Conservation (phyloP, 2,329 filamentous ascomycete species). For the Microdochium bolleyi region DNA sequence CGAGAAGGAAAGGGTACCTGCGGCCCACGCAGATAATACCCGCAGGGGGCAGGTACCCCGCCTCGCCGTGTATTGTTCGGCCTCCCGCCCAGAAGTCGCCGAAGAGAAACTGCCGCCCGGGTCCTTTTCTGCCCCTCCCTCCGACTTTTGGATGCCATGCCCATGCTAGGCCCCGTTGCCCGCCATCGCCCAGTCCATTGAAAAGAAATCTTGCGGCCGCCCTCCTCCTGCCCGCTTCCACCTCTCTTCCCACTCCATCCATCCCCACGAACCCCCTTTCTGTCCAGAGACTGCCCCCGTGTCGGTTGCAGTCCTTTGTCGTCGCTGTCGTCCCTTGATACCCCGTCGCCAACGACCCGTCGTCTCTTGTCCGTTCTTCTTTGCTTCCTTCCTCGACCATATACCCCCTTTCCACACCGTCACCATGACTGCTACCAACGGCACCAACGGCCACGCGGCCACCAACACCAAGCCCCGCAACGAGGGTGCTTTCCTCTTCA, state of each 20-base stretch:
- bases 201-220: neutral
- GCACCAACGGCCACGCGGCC: conserved; percentile 35
- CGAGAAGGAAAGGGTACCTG: neutral
- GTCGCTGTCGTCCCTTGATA: conserved; percentile 4
- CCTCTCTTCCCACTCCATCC: neutral
- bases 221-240: neutral
- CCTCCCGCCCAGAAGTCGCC: neutral
- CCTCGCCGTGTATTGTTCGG: neutral
- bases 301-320: neutral
- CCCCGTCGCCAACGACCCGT: conserved; percentile 2
- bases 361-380: conserved; percentile 6
- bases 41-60: neutral
- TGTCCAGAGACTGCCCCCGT: neutral
- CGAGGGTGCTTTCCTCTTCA: conserved; percentile 75
- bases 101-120: neutral
- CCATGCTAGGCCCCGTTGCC: neutral
- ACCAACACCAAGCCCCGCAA: conserved; percentile 41
- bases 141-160: neutral
- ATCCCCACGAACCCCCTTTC: neutral
- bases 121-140: conserved; percentile 2
- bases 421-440: conserved; percentile 53
- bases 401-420: conserved; percentile 9
- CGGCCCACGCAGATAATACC: neutral
- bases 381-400: conserved; percentile 9
- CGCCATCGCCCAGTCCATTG: neutral